These are phyloP conservation scores for Heliosperma pusillum DNA, from an alignment of 148 eudicot genomes.

Conservation along the genomic window DNA sequence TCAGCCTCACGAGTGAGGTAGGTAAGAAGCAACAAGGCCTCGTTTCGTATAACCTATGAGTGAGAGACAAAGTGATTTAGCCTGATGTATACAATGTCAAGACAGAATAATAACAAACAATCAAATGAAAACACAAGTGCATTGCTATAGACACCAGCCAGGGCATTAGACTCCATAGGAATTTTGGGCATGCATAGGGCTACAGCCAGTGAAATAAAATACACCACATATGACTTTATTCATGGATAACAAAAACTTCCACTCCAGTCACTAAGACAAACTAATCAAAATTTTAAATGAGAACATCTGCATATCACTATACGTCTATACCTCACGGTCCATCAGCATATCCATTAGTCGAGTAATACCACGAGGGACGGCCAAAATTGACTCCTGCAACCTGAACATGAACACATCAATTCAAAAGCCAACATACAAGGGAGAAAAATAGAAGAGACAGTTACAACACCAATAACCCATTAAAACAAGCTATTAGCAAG, in stretches of 20 bases:
- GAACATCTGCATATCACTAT: neutral
- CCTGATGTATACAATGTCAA: neutral
- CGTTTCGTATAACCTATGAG: slow-evolving; percentile 89
- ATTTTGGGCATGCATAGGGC: neutral
- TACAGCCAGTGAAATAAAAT: neutral
- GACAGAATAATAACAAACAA: slow-evolving; percentile 3
- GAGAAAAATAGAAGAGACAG: neutral
- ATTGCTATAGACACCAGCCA: neutral
- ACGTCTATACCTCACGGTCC: slow-evolving; percentile 99
- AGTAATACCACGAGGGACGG: slow-evolving; percentile 91
- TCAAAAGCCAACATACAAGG: slow-evolving; percentile 6
- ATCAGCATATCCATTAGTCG: slow-evolving; percentile 98
- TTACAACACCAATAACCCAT: neutral
- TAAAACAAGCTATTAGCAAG: neutral
- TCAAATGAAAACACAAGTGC: neutral
- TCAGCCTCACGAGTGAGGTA: slow-evolving; percentile 97
- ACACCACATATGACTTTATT: neutral
- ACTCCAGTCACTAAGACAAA: neutral
- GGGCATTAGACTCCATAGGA: neutral
- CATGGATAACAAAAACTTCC: neutral
- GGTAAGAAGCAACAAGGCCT: slow-evolving; percentile 92
- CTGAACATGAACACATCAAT: slow-evolving; percentile 45
- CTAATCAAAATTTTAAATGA: neutral
- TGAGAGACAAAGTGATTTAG: slow-evolving; percentile 22
- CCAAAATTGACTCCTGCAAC: slow-evolving; percentile 92